These are phyloP conservation scores for Botrytis tulipae DNA, from an alignment of 2,329 filamentous ascomycete genomes.

Conservation along the genomic window DNA sequence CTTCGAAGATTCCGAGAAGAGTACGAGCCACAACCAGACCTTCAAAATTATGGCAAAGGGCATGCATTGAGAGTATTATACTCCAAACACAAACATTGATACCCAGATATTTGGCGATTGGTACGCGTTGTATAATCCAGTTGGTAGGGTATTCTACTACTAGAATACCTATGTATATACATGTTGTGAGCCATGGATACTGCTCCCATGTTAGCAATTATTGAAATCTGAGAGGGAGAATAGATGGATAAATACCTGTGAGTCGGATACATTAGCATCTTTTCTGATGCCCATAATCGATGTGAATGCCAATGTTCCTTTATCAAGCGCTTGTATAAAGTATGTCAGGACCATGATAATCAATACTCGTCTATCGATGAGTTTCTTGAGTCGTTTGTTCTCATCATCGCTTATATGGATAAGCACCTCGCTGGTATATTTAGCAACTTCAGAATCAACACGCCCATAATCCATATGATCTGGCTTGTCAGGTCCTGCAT, in stretches of 20 bases:
- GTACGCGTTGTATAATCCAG: constrained; percentile 35
- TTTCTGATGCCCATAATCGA: constrained; percentile 35
- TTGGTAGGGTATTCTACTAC: constrained; percentile 43
- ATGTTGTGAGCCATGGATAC: constrained; percentile 34
- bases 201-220: constrained; percentile 33
- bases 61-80: constrained; percentile 11
- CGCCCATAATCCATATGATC: constrained; percentile 56
- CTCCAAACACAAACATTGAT: constrained; percentile 19
- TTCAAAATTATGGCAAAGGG: constrained; percentile 52
- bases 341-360: constrained; percentile 65
- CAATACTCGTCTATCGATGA: constrained; percentile 68
- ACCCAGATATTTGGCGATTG: constrained; percentile 15
- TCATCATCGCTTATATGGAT: constrained; percentile 60
- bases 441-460: constrained; percentile 68
- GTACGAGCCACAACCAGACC: constrained; percentile 63
- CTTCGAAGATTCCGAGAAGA: constrained; percentile 66
- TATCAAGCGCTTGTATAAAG: constrained; percentile 43
- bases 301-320: constrained; percentile 35
- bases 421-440: constrained; percentile 58
- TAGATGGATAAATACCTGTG: constrained; percentile 51
- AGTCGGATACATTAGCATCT: constrained; percentile 43
- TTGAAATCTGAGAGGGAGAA: constrained; percentile 52
- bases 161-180: constrained; percentile 33
- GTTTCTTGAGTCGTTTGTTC: constrained; percentile 57
- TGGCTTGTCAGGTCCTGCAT: constrained; percentile 34